A percentile compares a stretch with the other conserved stretches of the same genome.
phyloP scores from a whole-genome alignment of 768 basidiomycete species.

The Paxillus ammoniavirescens region DNA sequence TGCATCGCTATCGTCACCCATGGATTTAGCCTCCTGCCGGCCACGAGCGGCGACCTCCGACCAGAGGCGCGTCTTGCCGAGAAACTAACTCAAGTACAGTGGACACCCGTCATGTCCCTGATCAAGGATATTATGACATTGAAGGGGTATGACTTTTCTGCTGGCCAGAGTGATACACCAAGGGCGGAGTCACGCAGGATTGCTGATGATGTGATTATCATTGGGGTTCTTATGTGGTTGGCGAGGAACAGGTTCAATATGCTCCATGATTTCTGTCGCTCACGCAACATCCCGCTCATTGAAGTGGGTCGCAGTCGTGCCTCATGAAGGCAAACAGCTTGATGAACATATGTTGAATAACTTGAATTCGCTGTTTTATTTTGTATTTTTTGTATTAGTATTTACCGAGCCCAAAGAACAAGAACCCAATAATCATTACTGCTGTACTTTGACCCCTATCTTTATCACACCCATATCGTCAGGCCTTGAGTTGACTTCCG shows the following conservation, averaged over 20 bases:
- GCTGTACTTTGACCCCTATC: too few relatives aligned
- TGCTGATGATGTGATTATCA: constrained; percentile 1
- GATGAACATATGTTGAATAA: too few relatives aligned
- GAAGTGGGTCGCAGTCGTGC: background rate
- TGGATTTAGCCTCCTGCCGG: background rate
- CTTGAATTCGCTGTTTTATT: too few relatives aligned
- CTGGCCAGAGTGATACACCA: background rate
- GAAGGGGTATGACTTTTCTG: background rate
- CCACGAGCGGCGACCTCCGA: background rate
- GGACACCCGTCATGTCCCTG: background rate
- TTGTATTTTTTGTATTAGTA: too few relatives aligned
- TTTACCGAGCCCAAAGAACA: too few relatives aligned
- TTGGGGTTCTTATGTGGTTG: constrained; percentile 6
- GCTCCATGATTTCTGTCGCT: background rate
- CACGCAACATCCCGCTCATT: constrained; percentile 1
- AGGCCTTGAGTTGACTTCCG: too few relatives aligned
- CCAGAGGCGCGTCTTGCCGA: background rate
- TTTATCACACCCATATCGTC: too few relatives aligned
- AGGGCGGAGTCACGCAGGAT: background rate
- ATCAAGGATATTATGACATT: background rate
- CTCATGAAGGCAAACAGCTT: too few relatives aligned
- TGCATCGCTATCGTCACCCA: background rate
- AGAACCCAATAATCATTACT: too few relatives aligned
- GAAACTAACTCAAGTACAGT: constrained; percentile 1
- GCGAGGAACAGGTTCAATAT: constrained; percentile 4